A percentile compares a stretch with the other conserved stretches of the same genome.
Evolutionary conservation across 352 stramenopile genomes (phyloP).

Genomic region (Phytophthora cryptogea): DNA sequence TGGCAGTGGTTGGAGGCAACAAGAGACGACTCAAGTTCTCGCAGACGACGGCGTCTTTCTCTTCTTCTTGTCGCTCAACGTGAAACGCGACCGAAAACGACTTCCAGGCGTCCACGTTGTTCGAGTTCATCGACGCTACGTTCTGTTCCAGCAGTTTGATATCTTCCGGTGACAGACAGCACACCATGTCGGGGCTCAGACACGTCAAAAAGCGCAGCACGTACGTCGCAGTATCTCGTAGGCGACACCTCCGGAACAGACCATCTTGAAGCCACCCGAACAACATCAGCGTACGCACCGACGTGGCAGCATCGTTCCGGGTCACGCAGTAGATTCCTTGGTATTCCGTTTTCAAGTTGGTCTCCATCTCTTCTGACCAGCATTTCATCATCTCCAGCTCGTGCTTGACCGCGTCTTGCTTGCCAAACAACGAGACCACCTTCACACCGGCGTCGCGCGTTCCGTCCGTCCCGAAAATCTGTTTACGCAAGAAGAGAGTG

Average conservation of each 20-base stretch:
- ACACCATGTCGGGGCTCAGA: constrained; percentile 52
- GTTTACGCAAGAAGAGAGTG: constrained; percentile 52
- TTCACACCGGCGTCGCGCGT: constrained; percentile 23
- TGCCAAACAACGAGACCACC: constrained; percentile 62
- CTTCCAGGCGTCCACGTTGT: constrained; percentile 42
- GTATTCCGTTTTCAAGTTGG: constrained; percentile 38
- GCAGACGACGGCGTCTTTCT: constrained; percentile 49
- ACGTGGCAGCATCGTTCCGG: constrained; percentile 3
- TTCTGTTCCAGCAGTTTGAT: constrained; percentile 30
- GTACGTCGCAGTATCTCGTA: constrained; percentile 72
- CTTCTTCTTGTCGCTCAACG: constrained; percentile 54
- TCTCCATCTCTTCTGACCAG: constrained; percentile 54
- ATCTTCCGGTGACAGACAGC: constrained; percentile 51
- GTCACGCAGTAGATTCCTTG: constrained; percentile 65
- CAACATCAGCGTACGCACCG: constrained; percentile 36
- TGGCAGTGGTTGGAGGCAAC: neutral
- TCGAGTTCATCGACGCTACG: constrained; percentile 23
- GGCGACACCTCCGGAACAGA: constrained; percentile 40
- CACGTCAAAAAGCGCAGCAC: constrained; percentile 70
- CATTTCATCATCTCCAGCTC: constrained; percentile 40
- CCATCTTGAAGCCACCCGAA: constrained; percentile 66
- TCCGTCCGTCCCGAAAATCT: constrained; percentile 42
- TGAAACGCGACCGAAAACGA: constrained; percentile 49
- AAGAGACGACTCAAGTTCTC: constrained; percentile 7
- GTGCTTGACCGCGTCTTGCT: constrained; percentile 52